Percentiles rank a stretch among this genome's conserved stretches.
These are phyloP conservation scores for Coemansia brasiliensis DNA, from an alignment of 192 early-diverging fungal species.

Conservation along the genomic window DNA sequence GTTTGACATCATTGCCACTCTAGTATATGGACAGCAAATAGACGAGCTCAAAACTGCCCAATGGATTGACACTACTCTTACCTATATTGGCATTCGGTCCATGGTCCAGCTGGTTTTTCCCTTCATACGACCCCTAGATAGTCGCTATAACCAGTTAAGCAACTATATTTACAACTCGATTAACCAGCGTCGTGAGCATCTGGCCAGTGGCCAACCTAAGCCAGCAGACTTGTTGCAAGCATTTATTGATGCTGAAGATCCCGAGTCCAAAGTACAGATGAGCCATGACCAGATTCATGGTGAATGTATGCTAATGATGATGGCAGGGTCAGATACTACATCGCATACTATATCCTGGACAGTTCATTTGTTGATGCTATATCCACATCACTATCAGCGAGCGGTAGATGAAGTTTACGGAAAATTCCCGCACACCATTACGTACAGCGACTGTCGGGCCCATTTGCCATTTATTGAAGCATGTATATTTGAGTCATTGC, in stretches of 20 bases:
- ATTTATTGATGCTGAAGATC: slow-evolving; percentile 53
- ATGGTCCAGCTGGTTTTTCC: slow-evolving; percentile 35
- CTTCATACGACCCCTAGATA: slow-evolving; percentile 29
- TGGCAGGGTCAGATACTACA: slow-evolving; percentile 35
- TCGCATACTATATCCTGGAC: slow-evolving; percentile 45
- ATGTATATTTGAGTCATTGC: slow-evolving; percentile 42
- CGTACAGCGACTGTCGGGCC: slow-evolving; percentile 21
- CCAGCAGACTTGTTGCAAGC: slow-evolving; percentile 47
- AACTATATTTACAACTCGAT: slow-evolving; percentile 37
- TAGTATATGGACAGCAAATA: slow-evolving; percentile 41
- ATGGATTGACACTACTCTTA: slow-evolving; percentile 41
- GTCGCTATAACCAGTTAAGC: slow-evolving; percentile 28
- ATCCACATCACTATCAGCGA: slow-evolving; percentile 18
- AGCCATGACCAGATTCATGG: slow-evolving; percentile 38
- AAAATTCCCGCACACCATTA: slow-evolving; percentile 20
- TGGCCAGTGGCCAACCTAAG: slow-evolving; percentile 4
- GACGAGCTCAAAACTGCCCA: slow-evolving; percentile 28
- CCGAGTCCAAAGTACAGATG: slow-evolving; percentile 46
- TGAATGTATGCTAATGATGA: slow-evolving; percentile 49
- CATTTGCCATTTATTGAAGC: slow-evolving; percentile 44
- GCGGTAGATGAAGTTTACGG: slow-evolving; percentile 30
- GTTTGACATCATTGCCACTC: slow-evolving; percentile 45
- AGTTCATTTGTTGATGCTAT: slow-evolving; percentile 31
- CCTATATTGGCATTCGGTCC: slow-evolving; percentile 37
- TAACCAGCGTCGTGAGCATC: slow-evolving; percentile 9